Conservation (phyloP, 1,139 yeast species). For the Taphrina confusa region DNA sequence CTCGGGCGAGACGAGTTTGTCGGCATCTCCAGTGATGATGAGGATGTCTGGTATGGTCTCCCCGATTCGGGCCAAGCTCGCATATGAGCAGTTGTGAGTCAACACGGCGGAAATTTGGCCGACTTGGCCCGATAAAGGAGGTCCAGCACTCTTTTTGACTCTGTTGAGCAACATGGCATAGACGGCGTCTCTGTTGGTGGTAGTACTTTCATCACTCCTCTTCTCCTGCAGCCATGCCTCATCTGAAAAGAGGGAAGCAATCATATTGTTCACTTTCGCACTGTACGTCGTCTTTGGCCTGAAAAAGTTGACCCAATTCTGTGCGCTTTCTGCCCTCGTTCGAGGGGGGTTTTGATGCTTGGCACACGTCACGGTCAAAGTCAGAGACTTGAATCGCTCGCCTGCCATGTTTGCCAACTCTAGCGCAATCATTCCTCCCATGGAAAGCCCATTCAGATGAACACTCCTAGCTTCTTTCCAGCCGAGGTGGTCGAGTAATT, state of each 20-base stretch:
- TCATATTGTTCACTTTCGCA: constrained; percentile 9
- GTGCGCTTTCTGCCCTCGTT: constrained; percentile 22
- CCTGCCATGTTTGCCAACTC: constrained; percentile 23
- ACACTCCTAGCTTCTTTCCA: constrained; percentile 23
- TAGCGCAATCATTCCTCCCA: constrained; percentile 34
- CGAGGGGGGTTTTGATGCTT: constrained; percentile 34
- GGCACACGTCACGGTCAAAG: constrained; percentile 29
- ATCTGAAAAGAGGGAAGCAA: constrained; percentile 12
- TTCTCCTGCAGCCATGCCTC: constrained; percentile 17
- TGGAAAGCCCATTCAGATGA: constrained; percentile 30
- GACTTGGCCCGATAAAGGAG: constrained; percentile 11
- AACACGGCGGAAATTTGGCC: constrained; percentile 30
- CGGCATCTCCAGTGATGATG: constrained; percentile 22
- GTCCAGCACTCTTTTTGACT: constrained; percentile 1
- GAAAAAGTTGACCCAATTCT: constrained; percentile 26
- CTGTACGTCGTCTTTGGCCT: constrained; percentile 16
- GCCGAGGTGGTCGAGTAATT: constrained; percentile 30
- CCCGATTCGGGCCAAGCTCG: constrained; percentile 18
- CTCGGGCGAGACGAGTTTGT: constrained; percentile 23
- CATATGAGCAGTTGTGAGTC: constrained; percentile 23
- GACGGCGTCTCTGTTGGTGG: constrained; percentile 13
- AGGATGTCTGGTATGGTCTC: constrained; percentile 25
- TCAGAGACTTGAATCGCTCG: constrained; percentile 19
- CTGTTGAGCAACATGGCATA: constrained; percentile 18
- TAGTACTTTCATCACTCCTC: not conserved